Evolutionary conservation across 2,329 filamentous ascomycete species (phyloP).

Genomic region (Xylaria multiplex): DNA sequence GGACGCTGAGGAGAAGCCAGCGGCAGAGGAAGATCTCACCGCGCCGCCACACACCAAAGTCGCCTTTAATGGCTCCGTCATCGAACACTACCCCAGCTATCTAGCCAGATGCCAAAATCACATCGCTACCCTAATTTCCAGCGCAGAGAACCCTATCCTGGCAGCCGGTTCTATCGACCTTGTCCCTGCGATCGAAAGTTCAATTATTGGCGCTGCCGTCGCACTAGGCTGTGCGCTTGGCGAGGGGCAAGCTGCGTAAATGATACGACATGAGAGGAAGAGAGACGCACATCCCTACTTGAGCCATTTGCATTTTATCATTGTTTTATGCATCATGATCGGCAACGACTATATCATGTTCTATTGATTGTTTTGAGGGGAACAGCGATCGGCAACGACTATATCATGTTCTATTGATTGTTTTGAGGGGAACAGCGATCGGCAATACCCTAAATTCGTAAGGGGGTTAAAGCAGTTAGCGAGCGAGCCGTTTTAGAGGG

Average conservation of each 20-base stretch:
- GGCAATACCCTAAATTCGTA: background rate
- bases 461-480: background rate
- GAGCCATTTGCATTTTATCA: background rate
- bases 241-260: conserved; percentile 31
- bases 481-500: background rate
- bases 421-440: too few relatives aligned
- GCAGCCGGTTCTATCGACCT: conserved; percentile 62
- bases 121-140: conserved; percentile 67
- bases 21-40: conserved; percentile 45
- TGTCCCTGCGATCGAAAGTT: conserved; percentile 77
- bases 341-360: conserved; percentile 13
- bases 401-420: conserved; percentile 1
- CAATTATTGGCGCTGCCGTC: conserved; percentile 78
- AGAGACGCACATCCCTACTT: conserved; percentile 30
- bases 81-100: conserved; percentile 81
- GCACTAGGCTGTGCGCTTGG: conserved; percentile 63
- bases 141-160: conserved; percentile 46
- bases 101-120: conserved; percentile 68
- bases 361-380: background rate
- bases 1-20: conserved; percentile 56
- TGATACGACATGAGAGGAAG: background rate
- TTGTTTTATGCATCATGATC: conserved; percentile 22
- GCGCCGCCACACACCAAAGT: conserved; percentile 64
- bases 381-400: conserved; percentile 4
- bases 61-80: conserved; percentile 82